Evolutionary conservation across 2,329 filamentous ascomycete species (phyloP), one percentile per base, ranked within the genome.

Genomic region (Cercospora zeae-maydis): DNA sequence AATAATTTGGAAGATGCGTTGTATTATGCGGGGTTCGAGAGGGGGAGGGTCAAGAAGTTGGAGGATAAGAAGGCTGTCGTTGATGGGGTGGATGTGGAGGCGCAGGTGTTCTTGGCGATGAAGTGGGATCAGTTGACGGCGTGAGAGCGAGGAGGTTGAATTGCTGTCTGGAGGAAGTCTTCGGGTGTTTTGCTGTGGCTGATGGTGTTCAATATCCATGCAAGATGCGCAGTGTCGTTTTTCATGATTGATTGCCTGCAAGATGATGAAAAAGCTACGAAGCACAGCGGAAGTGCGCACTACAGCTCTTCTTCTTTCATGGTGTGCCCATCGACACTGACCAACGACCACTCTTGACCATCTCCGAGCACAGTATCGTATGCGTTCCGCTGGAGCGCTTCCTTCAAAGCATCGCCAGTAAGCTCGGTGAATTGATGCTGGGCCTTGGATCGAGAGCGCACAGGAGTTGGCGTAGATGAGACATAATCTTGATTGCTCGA

Each of bases 311-410:
- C 66, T 55, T 75, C 73, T 55, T 65, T 63, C 33, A 63, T 55
- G 11, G 70, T 66, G 49, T 74, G 72, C 8, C 72, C 72, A 31
- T 63, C 54, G 0, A 73, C 71, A 53, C 73, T 75, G 21, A 72
- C 67, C 9, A 74, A 62, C 1, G 65, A 65, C 71, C 73, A 75
- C 4, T 63, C 59, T 4, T 37, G 54, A 4, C 61, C 64, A 24
- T 67, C 54, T 3, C 66, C 65, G 3, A 71, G 42, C 9, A 67
- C 72, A 7, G 72, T 71, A 55, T 71, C 62, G 55, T 65, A 71
- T n/a, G 71, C 70, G 58, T 68, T 64, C 8, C 55, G 62, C 34
- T 65, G 64, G 21, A 69, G 51, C 9, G 65, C 66, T n/a, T 65
- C 64, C 39, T 58, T 70, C 31, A 65, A 30, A 11, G 63, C 52